Conservation (phyloP, 495 filamentous ascomycete genomes). For the Penicillium paradoxum region DNA sequence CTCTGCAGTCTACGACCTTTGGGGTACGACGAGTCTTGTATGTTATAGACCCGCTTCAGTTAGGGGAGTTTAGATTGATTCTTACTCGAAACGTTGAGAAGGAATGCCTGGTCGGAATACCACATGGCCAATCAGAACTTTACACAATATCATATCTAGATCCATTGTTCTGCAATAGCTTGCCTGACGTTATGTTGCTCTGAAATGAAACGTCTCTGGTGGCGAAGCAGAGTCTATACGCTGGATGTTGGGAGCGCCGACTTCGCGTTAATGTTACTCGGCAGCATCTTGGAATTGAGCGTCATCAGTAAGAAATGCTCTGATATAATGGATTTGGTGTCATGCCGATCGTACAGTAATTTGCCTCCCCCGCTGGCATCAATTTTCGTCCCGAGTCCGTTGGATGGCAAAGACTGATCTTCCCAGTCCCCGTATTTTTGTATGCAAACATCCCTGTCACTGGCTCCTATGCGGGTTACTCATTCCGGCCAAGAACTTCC, state of each 20-base stretch:
- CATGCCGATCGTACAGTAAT: conserved; percentile 1
- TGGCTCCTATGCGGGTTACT: not conserved
- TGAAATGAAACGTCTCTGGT: not conserved
- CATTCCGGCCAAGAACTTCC: not conserved
- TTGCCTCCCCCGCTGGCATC: conserved; percentile 17
- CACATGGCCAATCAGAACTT: not conserved
- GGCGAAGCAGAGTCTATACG: not conserved
- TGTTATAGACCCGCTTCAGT: no score
- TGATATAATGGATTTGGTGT: not conserved
- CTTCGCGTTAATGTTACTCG: not conserved
- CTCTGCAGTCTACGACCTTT: no score
- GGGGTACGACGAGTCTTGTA: no score
- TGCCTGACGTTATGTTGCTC: not conserved
- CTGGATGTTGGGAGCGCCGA: no score
- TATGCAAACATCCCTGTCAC: not conserved
- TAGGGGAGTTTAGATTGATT: no score
- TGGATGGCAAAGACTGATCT: conserved; percentile 13
- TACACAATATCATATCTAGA: not conserved
- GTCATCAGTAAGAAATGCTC: not conserved
- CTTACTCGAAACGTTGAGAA: not conserved
- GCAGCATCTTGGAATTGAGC: not conserved
- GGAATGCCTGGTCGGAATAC: not conserved
- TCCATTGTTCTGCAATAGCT: not conserved
- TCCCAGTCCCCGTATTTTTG: not conserved
- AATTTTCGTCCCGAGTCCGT: not conserved